phyloP scores from a whole-genome alignment of 2,329 filamentous ascomycete genomes.

The Colletotrichum phormii region DNA sequence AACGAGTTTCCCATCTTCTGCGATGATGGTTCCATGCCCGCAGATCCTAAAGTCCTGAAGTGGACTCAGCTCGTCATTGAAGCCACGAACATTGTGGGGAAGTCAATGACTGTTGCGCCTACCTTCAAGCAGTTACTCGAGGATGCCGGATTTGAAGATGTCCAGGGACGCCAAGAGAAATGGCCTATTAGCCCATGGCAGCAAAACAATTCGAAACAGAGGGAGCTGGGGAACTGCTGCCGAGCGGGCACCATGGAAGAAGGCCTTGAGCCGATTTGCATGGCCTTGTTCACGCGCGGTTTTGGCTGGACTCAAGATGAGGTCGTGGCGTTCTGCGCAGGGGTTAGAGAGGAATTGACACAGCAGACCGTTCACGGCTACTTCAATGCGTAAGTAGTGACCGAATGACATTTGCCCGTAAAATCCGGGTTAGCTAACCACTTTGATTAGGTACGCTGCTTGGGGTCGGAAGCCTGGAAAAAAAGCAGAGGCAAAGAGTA shows the following conservation, averaged over 20 bases:
- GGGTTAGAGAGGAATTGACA: conserved; percentile 41
- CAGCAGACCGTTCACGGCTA: conserved; percentile 43
- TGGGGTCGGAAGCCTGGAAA: background rate
- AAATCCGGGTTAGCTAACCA: background rate
- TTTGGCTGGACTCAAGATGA: conserved; percentile 41
- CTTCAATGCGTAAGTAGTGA: conserved; percentile 39
- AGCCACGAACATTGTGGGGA: conserved; percentile 45
- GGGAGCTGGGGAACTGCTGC: conserved; percentile 39
- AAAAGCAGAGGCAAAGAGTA: background rate
- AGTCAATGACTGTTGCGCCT: conserved; percentile 53
- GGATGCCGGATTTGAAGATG: conserved; percentile 43
- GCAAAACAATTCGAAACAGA: conserved; percentile 40
- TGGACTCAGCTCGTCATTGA: conserved; percentile 50
- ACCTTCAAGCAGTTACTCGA: conserved; percentile 40
- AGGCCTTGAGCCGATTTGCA: conserved; percentile 42
- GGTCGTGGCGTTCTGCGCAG: conserved; percentile 40
- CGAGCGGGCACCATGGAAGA: conserved; percentile 33
- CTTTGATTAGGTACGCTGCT: background rate
- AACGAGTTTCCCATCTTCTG: conserved; percentile 6
- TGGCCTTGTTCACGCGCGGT: conserved; percentile 44
- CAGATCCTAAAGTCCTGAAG: background rate
- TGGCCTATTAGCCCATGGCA: conserved; percentile 48
- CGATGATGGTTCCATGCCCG: conserved; percentile 36
- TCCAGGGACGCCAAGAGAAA: conserved; percentile 42
- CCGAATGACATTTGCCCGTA: too few species aligned